Evolutionary conservation across 2,329 filamentous ascomycete species (phyloP).

Genomic region (Hortaea werneckii): DNA sequence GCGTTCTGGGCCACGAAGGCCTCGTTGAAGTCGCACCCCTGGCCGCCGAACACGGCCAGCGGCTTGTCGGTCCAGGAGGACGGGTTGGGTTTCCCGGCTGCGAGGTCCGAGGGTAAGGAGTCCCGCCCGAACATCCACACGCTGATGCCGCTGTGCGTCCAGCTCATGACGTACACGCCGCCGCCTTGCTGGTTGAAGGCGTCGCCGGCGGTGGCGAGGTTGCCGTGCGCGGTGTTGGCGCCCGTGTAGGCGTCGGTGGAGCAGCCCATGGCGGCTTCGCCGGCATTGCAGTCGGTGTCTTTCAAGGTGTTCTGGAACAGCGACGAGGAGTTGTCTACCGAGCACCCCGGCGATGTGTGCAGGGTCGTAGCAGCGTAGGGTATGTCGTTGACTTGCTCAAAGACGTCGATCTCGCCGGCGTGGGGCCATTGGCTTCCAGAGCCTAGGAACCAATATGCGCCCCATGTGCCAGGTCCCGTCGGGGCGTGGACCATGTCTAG

Average conservation of each 20-base stretch:
- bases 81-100: constrained; percentile 51
- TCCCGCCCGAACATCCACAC: constrained; percentile 76
- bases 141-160: constrained; percentile 60
- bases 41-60: constrained; percentile 54
- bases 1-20: constrained; percentile 66
- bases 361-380: constrained; percentile 36
- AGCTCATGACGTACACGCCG: constrained; percentile 43
- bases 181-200: constrained; percentile 42
- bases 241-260: constrained; percentile 39
- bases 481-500: constrained; percentile 44
- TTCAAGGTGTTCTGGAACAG: constrained; percentile 15
- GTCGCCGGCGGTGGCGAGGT: constrained; percentile 32
- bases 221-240: constrained; percentile 31
- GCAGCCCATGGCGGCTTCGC: constrained; percentile 38
- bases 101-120: constrained; percentile 54
- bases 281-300: constrained; percentile 20
- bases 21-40: constrained; percentile 56
- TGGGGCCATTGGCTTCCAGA: constrained; percentile 26
- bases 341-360: constrained; percentile 37
- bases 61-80: constrained; percentile 51
- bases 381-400: constrained; percentile 38
- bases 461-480: constrained; percentile 42
- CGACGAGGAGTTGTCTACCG: constrained; percentile 24
- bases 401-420: constrained; percentile 37
- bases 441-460: constrained; percentile 35